These are phyloP conservation scores for Sporisorium exsertum DNA, from an alignment of 1,284 basidiomycete species.

Conservation along the genomic window DNA sequence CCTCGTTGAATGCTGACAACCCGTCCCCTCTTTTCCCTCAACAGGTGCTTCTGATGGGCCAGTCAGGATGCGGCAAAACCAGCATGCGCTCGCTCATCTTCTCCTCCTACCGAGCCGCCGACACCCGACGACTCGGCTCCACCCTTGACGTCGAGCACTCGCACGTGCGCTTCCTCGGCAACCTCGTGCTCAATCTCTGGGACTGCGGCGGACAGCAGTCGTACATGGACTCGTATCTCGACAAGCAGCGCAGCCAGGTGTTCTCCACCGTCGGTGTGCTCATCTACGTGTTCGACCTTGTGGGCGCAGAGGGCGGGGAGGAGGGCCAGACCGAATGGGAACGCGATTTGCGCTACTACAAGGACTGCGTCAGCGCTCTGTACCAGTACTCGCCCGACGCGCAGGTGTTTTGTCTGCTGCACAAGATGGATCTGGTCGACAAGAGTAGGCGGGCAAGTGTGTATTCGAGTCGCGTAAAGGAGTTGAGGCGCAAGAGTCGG, in stretches of 20 bases:
- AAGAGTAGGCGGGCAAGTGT: slow-evolving; percentile 74
- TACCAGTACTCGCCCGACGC: slow-evolving; percentile 73
- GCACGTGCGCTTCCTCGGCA: slow-evolving; percentile 94
- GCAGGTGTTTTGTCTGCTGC: slow-evolving; percentile 88
- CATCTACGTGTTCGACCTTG: slow-evolving; percentile 96
- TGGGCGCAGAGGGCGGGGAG: slow-evolving; percentile 58
- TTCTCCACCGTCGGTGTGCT: slow-evolving; percentile 95
- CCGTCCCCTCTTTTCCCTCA: not conserved
- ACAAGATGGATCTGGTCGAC: slow-evolving; percentile 90
- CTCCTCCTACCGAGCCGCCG: slow-evolving; percentile 91
- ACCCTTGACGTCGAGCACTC: slow-evolving; percentile 98
- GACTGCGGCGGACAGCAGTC: slow-evolving; percentile 98
- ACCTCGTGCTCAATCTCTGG: slow-evolving; percentile 93
- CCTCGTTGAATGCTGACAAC: not conserved
- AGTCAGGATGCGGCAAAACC: slow-evolving; percentile 76
- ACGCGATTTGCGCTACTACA: slow-evolving; percentile 66
- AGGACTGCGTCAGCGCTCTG: slow-evolving; percentile 62
- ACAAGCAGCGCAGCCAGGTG: slow-evolving; percentile 87
- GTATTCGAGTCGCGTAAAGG: slow-evolving; percentile 73
- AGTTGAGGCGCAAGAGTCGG: slow-evolving; percentile 58
- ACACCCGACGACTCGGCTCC: slow-evolving; percentile 90
- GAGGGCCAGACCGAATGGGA: slow-evolving; percentile 73
- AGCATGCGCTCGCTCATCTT: slow-evolving; percentile 99
- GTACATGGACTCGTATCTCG: slow-evolving; percentile 96
- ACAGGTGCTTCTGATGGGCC: slow-evolving; percentile 64